Base-by-base conservation (phyloP, 2,329 filamentous ascomycete genomes). In the Aspergillus luchuensis region DNA sequence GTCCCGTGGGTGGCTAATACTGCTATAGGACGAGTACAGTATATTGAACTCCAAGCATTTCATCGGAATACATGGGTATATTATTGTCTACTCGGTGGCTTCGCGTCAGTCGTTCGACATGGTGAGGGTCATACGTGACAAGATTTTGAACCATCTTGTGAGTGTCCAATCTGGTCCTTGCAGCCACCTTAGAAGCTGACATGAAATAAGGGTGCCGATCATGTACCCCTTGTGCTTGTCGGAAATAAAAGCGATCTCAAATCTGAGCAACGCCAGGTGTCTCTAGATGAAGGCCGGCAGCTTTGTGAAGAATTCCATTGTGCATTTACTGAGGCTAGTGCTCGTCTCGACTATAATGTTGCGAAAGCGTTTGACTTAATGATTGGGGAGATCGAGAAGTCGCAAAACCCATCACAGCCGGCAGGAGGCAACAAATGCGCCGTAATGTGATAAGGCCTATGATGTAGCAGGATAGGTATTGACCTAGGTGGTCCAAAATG, bases 21-120 rank as follows among this genome's bases (percentile, higher is more conserved):
- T 59, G 19, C 48, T 59, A 61, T 73, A 95, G 89, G 95, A 99
- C 82, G 95, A 99, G 79, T 99, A 99, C 82, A 96, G 91, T 74
- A 97, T 98, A 67, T 84, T 99, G 63, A 98, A 97, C 79, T 96
- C 91, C 64, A 98, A 98, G 81, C 94, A 98, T 76, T 98, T 98
- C 72, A 98, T 99, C 76, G 95, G 95, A 65, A 98, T 98, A 68
- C 95, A 99, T 81, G 95, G 95, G 59, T 99, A 98, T 78, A 92
- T 99, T 86, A 89, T 99, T 62, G 94, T 97, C 52, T 99, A 99
- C 80, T 97, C 93, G n/a, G 93, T 99, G 53, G 91, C 91, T 21
- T 97, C 91, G 51, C 88, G 91, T 72, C 91, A 95, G 70, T 96
- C 92, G 8, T 98, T 97, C 73, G 95, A 99, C 76, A 99, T 98